A percentile compares a stretch with the other conserved stretches of the same genome.
These are phyloP conservation scores for Eremochloa ophiuroides DNA, from an alignment of 176 grass and related monocot genomes.

Conservation along the genomic window DNA sequence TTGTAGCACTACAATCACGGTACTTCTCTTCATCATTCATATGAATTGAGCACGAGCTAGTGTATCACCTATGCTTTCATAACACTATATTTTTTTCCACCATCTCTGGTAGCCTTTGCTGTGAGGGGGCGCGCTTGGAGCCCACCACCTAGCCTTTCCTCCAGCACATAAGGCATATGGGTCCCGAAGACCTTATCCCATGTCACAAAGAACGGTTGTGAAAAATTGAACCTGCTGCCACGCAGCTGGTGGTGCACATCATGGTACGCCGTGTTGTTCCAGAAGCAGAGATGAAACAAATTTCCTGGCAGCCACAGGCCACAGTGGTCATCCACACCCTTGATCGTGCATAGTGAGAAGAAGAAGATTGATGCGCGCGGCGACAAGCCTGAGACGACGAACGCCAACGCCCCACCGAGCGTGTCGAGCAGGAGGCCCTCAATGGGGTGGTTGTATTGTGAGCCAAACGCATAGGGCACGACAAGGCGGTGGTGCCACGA, in stretches of 20 bases:
- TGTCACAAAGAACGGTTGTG: conserved; percentile 4
- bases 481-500: neutral
- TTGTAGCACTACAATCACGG: no score
- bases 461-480: neutral
- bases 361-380: neutral
- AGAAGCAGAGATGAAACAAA: neutral
- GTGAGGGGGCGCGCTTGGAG: neutral
- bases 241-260: neutral
- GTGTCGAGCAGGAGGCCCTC: neutral
- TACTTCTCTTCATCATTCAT: no score
- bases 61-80: no score
- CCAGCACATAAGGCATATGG: neutral
- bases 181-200: conserved; percentile 11
- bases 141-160: neutral
- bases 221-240: neutral
- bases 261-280: neutral
- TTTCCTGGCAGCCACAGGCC: neutral
- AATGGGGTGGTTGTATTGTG: neutral
- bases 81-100: neutral
- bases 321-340: neutral
- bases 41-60: no score
- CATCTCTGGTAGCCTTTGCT: neutral
- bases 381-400: neutral
- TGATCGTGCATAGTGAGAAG: neutral
- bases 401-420: neutral